Base-by-base conservation (phyloP, 2,329 filamentous ascomycete genomes). In the Pyrenophora teres region DNA sequence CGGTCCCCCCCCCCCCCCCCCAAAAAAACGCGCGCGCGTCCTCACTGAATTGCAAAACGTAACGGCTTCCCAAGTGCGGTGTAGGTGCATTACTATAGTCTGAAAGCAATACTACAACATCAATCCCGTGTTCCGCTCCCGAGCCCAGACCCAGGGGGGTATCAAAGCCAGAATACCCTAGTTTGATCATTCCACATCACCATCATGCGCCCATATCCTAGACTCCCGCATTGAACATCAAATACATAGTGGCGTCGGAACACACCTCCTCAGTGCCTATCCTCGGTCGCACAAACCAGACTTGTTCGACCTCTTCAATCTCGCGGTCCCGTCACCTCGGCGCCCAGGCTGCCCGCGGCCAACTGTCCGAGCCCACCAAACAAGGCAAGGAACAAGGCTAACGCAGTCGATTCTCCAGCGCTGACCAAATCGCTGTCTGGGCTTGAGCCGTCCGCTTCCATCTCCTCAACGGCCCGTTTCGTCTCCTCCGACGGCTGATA, bases 311-410 rank as follows among this genome's bases (percentile, higher is more conserved):
- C 7, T 13, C 21, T 39, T 54, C 47, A 65, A 32, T 67, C 60
- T 37, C 43, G 35, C 25, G 59, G 54, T 21, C 60, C 61, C 8
- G 57, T 68, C 21, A 69, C 67, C 56, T 75, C 73, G 15, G 71
- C 71, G 7, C 73, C 73, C 15, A 74, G 53, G 36, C 68, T 67
- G 21, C 66, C 62, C 16, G 70, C 60, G 37, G 65, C 68, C 25
- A 72, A 39, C 46, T 69, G 61, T 1, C 73, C 72, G 19, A 74
- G 45, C 6, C 73, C 73, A 9, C 72, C 72, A 2, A 68, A 32
- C 25, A 74, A 67, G 6, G 63, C 52, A 27, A 75, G 52, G 36
- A 69, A 72, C 32, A 74, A 49, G 2, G 69, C 66, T 42, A 75
- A 48, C 6, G 65, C 72, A 8, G 71, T 72, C 7, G 68, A 66